phyloP scores from a whole-genome alignment of 2,329 filamentous ascomycete species.

The Chalaropsis thielavioides region DNA sequence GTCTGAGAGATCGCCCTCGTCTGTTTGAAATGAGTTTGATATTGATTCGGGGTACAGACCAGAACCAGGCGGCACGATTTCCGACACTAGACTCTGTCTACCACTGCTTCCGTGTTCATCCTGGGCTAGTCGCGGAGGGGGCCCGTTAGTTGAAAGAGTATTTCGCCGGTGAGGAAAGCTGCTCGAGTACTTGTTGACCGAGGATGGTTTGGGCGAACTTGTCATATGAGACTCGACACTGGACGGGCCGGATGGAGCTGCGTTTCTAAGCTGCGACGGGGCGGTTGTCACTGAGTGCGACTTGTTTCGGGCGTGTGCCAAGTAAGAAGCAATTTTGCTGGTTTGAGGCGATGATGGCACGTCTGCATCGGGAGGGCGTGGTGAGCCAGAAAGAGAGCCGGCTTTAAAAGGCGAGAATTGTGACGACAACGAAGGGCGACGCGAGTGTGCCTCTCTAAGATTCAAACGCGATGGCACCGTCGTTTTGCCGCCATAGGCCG shows the following conservation, averaged over 20 bases:
- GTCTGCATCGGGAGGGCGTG: conserved; percentile 39
- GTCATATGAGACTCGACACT: conserved; percentile 44
- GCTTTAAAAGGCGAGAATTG: conserved; percentile 92
- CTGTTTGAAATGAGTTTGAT: conserved; percentile 53
- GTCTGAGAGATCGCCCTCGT: conserved; percentile 86
- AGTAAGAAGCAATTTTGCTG: conserved; percentile 20
- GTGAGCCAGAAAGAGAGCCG: conserved; percentile 83
- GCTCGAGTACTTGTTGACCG: conserved; percentile 77
- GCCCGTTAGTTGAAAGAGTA: conserved; percentile 60
- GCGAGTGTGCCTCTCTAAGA: conserved; percentile 8
- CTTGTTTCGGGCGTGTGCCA: conserved; percentile 14
- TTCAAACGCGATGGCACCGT: conserved; percentile 12
- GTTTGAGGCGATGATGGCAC: conserved; percentile 37
- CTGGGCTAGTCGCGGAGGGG: conserved; percentile 38
- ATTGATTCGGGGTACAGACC: conserved; percentile 59
- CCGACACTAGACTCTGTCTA: conserved; percentile 60
- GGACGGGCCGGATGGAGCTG: conserved; percentile 32
- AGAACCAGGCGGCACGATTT: conserved; percentile 57
- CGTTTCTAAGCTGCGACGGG: conserved; percentile 19
- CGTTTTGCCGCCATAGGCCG: conserved; percentile 24
- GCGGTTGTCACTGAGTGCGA: conserved; percentile 11
- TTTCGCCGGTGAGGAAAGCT: conserved; percentile 80
- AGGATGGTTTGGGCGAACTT: conserved; percentile 63
- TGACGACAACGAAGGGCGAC: conserved; percentile 75
- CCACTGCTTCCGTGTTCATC: conserved; percentile 69